phyloP scores from a whole-genome alignment of 202 grass and related monocot genomes.

The Cymbopogon flexuosus region DNA sequence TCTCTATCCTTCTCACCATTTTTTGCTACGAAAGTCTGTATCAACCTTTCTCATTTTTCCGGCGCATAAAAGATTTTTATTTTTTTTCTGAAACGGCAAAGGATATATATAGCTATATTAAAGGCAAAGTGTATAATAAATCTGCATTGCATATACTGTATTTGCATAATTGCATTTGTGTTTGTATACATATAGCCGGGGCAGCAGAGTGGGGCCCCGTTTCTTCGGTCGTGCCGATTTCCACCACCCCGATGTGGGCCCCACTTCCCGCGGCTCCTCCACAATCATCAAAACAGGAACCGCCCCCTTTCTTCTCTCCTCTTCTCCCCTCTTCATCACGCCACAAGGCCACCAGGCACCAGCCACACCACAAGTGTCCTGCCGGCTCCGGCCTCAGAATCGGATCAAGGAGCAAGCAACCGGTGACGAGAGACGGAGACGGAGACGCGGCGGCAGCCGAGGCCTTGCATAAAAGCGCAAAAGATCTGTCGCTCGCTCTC shows the following conservation, averaged over 20 bases:
- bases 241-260: neutral
- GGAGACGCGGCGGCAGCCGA: neutral
- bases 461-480: slow-evolving; percentile 24
- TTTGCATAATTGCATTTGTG: too few relatives aligned
- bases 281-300: slow-evolving; percentile 34
- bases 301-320: neutral
- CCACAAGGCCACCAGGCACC: neutral
- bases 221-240: neutral
- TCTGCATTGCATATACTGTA: too few relatives aligned
- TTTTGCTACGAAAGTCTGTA: too few relatives aligned
- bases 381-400: slow-evolving; percentile 1
- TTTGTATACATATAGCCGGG: neutral
- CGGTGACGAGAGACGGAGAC: neutral
- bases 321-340: neutral
- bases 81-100: too few relatives aligned
- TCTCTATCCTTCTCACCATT: too few relatives aligned
- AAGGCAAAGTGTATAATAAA: too few relatives aligned
- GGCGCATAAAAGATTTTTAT: too few relatives aligned
- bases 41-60: too few relatives aligned
- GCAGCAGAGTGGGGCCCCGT: neutral
- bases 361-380: slow-evolving; percentile 23
- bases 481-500: slow-evolving; percentile 13
- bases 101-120: too few relatives aligned
- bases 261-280: slow-evolving; percentile 33
- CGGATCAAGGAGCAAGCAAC: slow-evolving; percentile 36